Percentiles rank a stretch among this genome's conserved stretches.
Conservation (phyloP, 176 grass and related monocot species). For the Rhynchospora pubera region DNA sequence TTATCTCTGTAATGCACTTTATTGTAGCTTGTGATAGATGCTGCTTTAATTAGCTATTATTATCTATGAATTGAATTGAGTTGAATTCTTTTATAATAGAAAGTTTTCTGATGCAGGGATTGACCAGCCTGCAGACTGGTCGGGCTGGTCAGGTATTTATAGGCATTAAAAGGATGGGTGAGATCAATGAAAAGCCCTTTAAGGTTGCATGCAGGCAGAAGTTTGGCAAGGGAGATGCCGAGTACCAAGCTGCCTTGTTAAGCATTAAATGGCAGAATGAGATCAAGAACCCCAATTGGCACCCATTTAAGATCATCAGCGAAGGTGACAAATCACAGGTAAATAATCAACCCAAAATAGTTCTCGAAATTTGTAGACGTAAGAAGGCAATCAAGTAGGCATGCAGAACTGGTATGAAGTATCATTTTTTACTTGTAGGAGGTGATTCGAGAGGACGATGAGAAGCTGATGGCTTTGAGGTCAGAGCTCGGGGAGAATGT, state of each 20-base stretch:
- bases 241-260: slow-evolving; percentile 16
- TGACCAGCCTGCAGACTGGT: slow-evolving; percentile 19
- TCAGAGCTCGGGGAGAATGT: slow-evolving; percentile 30
- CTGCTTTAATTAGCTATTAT: too few relatives aligned
- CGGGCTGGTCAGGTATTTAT: slow-evolving; percentile 15
- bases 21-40: too few relatives aligned
- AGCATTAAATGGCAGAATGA: slow-evolving; percentile 60
- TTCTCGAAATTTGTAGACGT: too few relatives aligned
- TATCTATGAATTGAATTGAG: too few relatives aligned
- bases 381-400: too few relatives aligned
- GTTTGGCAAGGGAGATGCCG: slow-evolving; percentile 21
- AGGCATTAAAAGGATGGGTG: slow-evolving; percentile 77
- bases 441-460: slow-evolving; percentile 44
- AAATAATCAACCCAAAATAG: too few relatives aligned
- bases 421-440: slow-evolving; percentile 26
- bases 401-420: too few relatives aligned
- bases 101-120: slow-evolving; percentile 29
- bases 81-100: background rate
- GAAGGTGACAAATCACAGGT: background rate
- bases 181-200: slow-evolving; percentile 60
- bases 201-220: slow-evolving; percentile 40
- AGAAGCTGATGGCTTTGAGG: slow-evolving; percentile 40
- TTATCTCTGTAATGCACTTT: background rate
- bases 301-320: slow-evolving; percentile 51
- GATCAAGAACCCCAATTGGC: slow-evolving; percentile 56